A percentile compares a stretch with the other conserved stretches of the same genome.
Evolutionary conservation across 306 rosid species (phyloP).

Genomic region (Castanea mollissima): DNA sequence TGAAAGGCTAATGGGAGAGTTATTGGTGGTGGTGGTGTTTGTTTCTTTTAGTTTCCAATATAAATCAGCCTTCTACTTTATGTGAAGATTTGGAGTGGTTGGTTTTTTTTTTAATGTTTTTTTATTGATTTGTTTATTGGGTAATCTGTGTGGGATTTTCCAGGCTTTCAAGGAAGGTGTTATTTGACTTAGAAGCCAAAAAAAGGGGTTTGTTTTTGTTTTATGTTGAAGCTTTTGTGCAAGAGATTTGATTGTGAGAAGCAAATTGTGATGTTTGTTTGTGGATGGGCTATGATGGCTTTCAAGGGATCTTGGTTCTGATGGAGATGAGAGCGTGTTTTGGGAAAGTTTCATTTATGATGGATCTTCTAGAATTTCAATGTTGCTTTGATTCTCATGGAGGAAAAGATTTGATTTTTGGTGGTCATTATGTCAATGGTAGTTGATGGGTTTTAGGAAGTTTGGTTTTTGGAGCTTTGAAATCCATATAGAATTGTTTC

Average conservation of each 20-base stretch:
- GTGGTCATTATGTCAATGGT: slow-evolving; percentile 7
- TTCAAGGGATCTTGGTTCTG: slow-evolving; percentile 29
- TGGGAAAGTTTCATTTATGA: slow-evolving; percentile 28
- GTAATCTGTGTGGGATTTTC: slow-evolving; percentile 42
- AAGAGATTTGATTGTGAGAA: slow-evolving; percentile 35
- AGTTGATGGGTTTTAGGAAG: slow-evolving; percentile 43
- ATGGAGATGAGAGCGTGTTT: slow-evolving; percentile 45
- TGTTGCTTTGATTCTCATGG: slow-evolving; percentile 32
- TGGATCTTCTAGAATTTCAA: slow-evolving; percentile 35
- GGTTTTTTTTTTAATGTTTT: slow-evolving; percentile 3
- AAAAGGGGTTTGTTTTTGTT: not conserved
- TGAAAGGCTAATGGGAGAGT: slow-evolving; percentile 27
- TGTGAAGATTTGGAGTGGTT: not conserved
- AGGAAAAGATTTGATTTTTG: slow-evolving; percentile 24
- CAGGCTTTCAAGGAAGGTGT: slow-evolving; percentile 74
- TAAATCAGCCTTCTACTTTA: not conserved
- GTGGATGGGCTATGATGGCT: slow-evolving; percentile 40
- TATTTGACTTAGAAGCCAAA: slow-evolving; percentile 56
- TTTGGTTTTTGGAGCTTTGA: slow-evolving; percentile 26
- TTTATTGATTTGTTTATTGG: slow-evolving; percentile 30
- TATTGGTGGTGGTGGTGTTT: slow-evolving; percentile 14
- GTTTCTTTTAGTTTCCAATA: slow-evolving; percentile 25
- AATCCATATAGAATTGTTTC: slow-evolving; percentile 13
- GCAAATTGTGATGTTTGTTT: slow-evolving; percentile 16
- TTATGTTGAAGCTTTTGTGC: not conserved